Conservation (phyloP, 1,139 yeast species). For the Pneumocystis carinii region DNA sequence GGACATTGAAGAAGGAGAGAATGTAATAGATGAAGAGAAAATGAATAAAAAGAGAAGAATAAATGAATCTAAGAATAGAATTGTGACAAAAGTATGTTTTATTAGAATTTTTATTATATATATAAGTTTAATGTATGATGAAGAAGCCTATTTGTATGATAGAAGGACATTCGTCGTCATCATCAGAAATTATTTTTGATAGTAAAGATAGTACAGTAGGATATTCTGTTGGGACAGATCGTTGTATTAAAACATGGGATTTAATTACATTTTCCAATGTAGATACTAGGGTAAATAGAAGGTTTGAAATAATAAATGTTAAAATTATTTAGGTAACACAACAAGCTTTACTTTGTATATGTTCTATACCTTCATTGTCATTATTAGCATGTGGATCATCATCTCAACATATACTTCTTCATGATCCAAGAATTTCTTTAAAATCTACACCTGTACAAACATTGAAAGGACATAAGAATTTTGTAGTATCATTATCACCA, state of each 20-base stretch:
- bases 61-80: slow-evolving; percentile 14
- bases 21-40: slow-evolving; percentile 57
- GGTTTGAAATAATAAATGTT: slow-evolving; percentile 1
- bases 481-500: slow-evolving; percentile 64
- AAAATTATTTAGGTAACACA: slow-evolving; percentile 37
- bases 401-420: slow-evolving; percentile 85
- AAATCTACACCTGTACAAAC: slow-evolving; percentile 44
- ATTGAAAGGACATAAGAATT: slow-evolving; percentile 78
- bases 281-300: slow-evolving; percentile 53
- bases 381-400: slow-evolving; percentile 85
- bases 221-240: slow-evolving; percentile 91
- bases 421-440: slow-evolving; percentile 57
- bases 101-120: neutral
- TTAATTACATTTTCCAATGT: slow-evolving; percentile 66
- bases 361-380: slow-evolving; percentile 48
- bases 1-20: slow-evolving; percentile 69
- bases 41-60: slow-evolving; percentile 31
- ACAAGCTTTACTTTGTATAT: slow-evolving; percentile 65
- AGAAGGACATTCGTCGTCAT: slow-evolving; percentile 74
- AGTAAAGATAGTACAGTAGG: slow-evolving; percentile 59
- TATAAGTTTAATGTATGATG: neutral
- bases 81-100: neutral
- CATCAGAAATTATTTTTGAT: slow-evolving; percentile 70
- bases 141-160: slow-evolving; percentile 37
- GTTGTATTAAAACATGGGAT: slow-evolving; percentile 92